These are phyloP conservation scores for Rhizomucor pusillus DNA, from an alignment of 371 early-diverging fungal species.

Conservation along the genomic window DNA sequence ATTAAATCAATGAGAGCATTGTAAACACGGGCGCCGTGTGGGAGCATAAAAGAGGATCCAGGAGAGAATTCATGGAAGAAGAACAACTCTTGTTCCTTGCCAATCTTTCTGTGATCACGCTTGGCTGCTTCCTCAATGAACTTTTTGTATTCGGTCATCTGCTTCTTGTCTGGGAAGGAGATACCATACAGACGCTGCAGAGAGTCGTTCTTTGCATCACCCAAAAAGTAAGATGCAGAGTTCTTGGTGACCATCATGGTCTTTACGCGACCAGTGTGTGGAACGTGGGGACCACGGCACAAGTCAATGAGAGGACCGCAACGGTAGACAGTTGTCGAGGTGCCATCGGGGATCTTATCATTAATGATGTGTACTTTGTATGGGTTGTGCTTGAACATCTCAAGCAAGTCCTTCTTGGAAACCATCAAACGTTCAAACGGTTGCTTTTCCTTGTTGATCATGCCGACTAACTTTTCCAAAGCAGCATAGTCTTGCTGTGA, in stretches of 20 bases:
- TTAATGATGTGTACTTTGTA: slow-evolving; percentile 95
- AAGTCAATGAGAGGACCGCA: slow-evolving; percentile 99
- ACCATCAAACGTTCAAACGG: slow-evolving; percentile 90
- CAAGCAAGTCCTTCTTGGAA: slow-evolving; percentile 90
- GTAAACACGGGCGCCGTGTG: slow-evolving; percentile 96
- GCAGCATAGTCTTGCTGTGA: slow-evolving; percentile 44
- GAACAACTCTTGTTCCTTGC: slow-evolving; percentile 95
- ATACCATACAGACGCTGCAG: slow-evolving; percentile 99
- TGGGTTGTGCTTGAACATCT: slow-evolving; percentile 98
- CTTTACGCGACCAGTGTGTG: slow-evolving; percentile 94
- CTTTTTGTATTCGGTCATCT: slow-evolving; percentile 92
- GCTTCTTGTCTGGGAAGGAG: slow-evolving; percentile 97
- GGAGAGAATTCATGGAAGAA: slow-evolving; percentile 97
- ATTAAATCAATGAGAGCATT: slow-evolving; percentile 91
- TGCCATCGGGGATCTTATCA: slow-evolving; percentile 93
- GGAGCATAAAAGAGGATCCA: slow-evolving; percentile 97
- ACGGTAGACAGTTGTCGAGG: slow-evolving; percentile 96
- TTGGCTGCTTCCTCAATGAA: slow-evolving; percentile 96
- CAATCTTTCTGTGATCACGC: slow-evolving; percentile 98
- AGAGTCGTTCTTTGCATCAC: slow-evolving; percentile 95
- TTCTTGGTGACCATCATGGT: slow-evolving; percentile 94
- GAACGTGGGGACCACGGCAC: slow-evolving; percentile 99
- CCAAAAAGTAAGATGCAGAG: slow-evolving; percentile 98
- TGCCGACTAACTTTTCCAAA: slow-evolving; percentile 19
- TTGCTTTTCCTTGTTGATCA: slow-evolving; percentile 94